Evolutionary conservation across 306 rosid genomes (phyloP).

Genomic region (apple (Malus domestica)): DNA sequence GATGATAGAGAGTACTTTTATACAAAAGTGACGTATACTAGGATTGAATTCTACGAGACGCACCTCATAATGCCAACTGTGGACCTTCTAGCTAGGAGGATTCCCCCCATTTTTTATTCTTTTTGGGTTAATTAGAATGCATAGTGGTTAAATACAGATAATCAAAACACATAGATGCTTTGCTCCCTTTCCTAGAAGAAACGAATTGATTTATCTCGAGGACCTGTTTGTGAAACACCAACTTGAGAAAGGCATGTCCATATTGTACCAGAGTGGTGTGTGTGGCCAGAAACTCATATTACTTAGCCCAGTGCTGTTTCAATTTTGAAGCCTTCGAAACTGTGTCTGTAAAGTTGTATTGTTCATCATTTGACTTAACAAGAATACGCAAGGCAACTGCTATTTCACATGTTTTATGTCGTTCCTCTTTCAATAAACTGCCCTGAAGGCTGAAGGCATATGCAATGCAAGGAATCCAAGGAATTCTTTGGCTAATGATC

Average conservation of each 20-base stretch:
- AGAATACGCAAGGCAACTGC: background rate
- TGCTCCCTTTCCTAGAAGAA: background rate
- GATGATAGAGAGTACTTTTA: no score
- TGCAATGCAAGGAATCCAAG: background rate
- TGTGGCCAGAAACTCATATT: background rate
- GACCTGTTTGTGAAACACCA: background rate
- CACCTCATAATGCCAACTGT: no score
- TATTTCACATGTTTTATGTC: background rate
- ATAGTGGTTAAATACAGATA: no score
- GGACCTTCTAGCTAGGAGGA: no score
- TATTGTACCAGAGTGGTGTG: background rate
- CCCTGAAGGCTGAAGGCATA: background rate
- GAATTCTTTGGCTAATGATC: background rate
- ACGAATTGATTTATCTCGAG: background rate
- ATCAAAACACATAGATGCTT: background rate
- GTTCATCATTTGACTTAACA: background rate
- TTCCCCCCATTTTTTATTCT: no score
- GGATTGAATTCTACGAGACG: no score
- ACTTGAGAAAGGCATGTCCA: background rate
- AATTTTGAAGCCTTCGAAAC: background rate
- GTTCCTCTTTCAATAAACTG: background rate
- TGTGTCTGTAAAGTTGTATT: background rate
- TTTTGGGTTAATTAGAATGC: no score
- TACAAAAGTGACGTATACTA: no score
- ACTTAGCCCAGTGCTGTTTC: background rate